Conservation (phyloP, 495 filamentous ascomycete genomes). For the Podospora sp. region DNA sequence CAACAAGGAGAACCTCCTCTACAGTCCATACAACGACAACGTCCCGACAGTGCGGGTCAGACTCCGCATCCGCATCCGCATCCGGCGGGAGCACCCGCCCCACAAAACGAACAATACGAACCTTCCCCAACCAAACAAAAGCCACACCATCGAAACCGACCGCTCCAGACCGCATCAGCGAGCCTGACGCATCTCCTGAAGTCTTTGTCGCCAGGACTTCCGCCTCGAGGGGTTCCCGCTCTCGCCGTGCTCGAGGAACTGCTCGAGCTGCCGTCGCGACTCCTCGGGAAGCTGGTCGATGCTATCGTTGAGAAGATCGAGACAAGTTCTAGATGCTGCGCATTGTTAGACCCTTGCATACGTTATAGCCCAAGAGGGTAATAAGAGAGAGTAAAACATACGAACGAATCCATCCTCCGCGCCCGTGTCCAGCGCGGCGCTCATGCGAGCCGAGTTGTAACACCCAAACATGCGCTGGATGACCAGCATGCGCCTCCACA, state of each 20-base stretch:
- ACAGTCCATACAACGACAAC: not conserved
- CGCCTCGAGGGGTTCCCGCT: not conserved
- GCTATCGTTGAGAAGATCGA: constrained; percentile 49
- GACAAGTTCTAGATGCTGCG: constrained; percentile 44
- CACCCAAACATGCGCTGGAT: constrained; percentile 48
- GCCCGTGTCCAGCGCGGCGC: constrained; percentile 43
- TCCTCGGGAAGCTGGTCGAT: constrained; percentile 46
- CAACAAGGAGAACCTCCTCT: not conserved
- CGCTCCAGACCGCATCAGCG: not conserved
- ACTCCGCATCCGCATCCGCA: not conserved
- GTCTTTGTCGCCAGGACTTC: not conserved
- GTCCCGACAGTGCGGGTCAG: not conserved
- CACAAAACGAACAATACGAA: not conserved
- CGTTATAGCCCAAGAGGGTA: not conserved
- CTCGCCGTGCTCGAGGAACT: constrained; percentile 26
- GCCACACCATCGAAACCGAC: not conserved
- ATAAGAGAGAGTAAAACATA: constrained; percentile 31
- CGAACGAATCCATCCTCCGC: constrained; percentile 38
- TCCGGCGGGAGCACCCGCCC: not conserved
- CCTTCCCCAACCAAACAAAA: too few relatives aligned
- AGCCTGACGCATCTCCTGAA: not conserved
- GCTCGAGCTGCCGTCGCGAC: constrained; percentile 28
- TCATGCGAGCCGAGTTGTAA: constrained; percentile 51
- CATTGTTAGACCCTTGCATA: not conserved
- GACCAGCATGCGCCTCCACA: constrained; percentile 51